Base-by-base conservation (phyloP, 1,139 yeast genomes). In the Kodamaea sp. region DNA sequence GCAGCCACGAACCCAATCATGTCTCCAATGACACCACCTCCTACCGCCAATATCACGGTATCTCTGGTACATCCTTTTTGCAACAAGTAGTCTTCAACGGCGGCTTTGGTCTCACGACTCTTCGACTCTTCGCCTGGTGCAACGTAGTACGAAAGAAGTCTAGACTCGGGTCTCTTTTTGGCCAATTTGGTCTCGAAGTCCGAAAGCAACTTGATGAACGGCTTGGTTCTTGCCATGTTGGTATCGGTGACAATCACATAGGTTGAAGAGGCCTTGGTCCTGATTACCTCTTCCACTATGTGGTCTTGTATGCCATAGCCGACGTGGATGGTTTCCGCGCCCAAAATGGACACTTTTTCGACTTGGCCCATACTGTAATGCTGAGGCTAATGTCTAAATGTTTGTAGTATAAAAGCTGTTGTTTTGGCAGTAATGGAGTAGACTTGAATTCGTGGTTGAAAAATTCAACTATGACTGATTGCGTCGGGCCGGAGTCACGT, bases 1-100 rank as follows among this genome's bases (percentile, higher is more conserved):
- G 98, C 95, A 13, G 98, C 98, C 31, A 92, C 97, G 58, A 82
- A 94, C 4, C 99, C 99, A 51, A 92, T 87, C 98, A 94, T 92
- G 57, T 94, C 99, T 38, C 99, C 99, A 63, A 94, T 90, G 34
- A 94, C 95, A 49, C 99, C 99, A 44, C 99, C 99, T 41, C 98
- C 99, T 41, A 94, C 79, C 4, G 99, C 99, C 38, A 94, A 64
- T 39, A 94, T 81, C 16, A 94, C 90, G 3, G 97, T 89, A 57
- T 94, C 99, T 63, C 98, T 78, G 18, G 97, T 92, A 62, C 99
- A 94, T 16, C 96, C 95, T 53, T 87, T 67, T n/a, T 66, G 56
- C 46, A 94, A 73, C 55, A 94, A 67, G 63, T 76, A 92, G 63
- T 94, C 98, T 64, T 94, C 99, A 39, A 94, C 90, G 15, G 80